Percentiles rank a stretch among this genome's conserved stretches.
Conservation (phyloP, 495 filamentous ascomycete species). For the Hapsidospora chrysogenum region DNA sequence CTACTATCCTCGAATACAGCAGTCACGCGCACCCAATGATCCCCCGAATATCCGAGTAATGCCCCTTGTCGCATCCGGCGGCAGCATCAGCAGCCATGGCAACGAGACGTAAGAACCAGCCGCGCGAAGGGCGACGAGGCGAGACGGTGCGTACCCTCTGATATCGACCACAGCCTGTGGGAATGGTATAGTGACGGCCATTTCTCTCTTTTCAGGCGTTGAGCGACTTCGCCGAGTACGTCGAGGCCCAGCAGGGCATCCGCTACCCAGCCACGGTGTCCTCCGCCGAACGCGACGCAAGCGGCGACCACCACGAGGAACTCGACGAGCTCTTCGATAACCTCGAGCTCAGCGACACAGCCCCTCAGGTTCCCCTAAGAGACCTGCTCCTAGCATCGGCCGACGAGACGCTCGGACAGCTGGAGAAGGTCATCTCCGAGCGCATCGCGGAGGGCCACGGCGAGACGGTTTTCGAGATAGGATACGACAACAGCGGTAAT, state of each 20-base stretch:
- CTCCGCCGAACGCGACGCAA: conserved; percentile 16
- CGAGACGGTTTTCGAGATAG: conserved; percentile 82
- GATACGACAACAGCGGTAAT: conserved; percentile 82
- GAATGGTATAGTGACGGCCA: conserved; percentile 1
- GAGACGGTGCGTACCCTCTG: conserved; percentile 44
- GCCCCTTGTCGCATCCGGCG: too few relatives aligned
- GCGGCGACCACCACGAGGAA: conserved; percentile 62
- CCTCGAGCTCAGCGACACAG: conserved; percentile 62
- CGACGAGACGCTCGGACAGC: conserved; percentile 35
- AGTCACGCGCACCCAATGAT: too few relatives aligned
- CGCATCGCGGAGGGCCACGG: conserved; percentile 76
- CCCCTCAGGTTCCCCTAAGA: conserved; percentile 50
- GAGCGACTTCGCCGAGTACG: conserved; percentile 95
- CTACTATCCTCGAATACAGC: too few relatives aligned
- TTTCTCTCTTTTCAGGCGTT: conserved; percentile 42
- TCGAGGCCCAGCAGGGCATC: conserved; percentile 76
- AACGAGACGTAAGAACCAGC: conserved; percentile 23
- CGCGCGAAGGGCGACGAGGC: conserved; percentile 28
- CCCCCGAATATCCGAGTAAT: conserved; percentile 11
- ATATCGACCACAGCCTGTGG: not conserved
- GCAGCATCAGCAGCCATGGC: conserved; percentile 7
- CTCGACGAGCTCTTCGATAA: conserved; percentile 77
- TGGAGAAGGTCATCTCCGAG: conserved; percentile 44
- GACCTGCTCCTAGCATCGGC: conserved; percentile 53
- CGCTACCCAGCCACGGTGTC: conserved; percentile 25